Evolutionary conservation across 129 eudicot genomes (phyloP), one percentile per base, ranked within the genome.

Genomic region (Artemisia annua): DNA sequence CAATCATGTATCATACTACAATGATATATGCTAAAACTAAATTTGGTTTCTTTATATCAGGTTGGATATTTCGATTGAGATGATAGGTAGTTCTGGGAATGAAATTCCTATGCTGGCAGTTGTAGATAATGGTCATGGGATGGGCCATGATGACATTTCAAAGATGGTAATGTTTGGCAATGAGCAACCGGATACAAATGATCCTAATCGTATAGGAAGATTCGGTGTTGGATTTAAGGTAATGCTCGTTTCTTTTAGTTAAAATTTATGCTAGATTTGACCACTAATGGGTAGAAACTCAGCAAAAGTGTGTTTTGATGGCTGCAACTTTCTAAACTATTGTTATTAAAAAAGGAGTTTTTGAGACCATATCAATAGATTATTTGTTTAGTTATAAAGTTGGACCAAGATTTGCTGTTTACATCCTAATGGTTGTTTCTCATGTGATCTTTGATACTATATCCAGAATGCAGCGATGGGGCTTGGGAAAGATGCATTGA

Each of bases 201-300:
- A 89, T 71, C 64, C 83, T 5, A 69, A 89, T 49, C 78, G 58
- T 48, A 89, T 89, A 43, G 96, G 96, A 59, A 84, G 88, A 75
- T 89, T 82, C 53, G 96, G 96, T 30, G 78, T 87, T 70, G 96
- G 96, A 60, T 89, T 89, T 79, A 86, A 86, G 96, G 96, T 89
- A 73, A 39, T 39, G 46, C 46, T 39, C n/a, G n/a, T n/a, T n/a
- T 7, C 10, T 39, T 39, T 7, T 39, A 7, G 46, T 39, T 39
- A 7, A 3, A 39, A 39, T 1, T 39, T 7, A 6, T 7, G 46
- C 1, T 7, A 39, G 7, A 6, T 39, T 4, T 32, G 43, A 32
- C 43, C 43, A 32, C 7, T 32, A 32, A 32, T 32, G 43, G 7
- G 43, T 32, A 4, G 43, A 32, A 5, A 32, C 43, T 32, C 7